Base-by-base conservation (phyloP, 2,329 filamentous ascomycete species). In the Didymella lethalis region DNA sequence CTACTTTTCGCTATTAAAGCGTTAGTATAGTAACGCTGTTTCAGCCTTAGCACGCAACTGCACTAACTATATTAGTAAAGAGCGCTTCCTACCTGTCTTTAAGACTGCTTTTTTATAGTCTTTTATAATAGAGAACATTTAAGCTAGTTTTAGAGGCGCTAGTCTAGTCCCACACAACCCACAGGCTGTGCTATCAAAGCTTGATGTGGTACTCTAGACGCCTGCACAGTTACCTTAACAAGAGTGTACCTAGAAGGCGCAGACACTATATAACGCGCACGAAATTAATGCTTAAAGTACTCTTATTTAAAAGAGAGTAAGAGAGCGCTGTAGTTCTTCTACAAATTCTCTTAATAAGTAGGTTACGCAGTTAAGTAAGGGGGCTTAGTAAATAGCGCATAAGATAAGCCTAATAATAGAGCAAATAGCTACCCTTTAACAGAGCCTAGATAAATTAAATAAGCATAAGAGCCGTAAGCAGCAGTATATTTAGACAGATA, bases 111-210 rank as follows among this genome's bases (percentile, higher is more conserved):
- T 20, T n/a, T n/a, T n/a, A n/a, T n/a, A 43, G 40, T 43, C 40
- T 43, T 10, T 43, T 43, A 43, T 8, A 23, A 20, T 1, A 12
- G 40, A 43, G 4, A 43, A 43, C 26, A 43, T 43, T 43, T 12
- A 43, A 25, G 40, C 40, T 43, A 12, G 40, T 26, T 43, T 43
- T 43, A 43, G 40, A 43, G 20, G 40, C 40, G 12, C 40, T 43
- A 12, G 40, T 43, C 40, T 43, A 43, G 40, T 43, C 18, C 40
- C 12, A 20, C 20, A 43, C 12, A 23, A 26, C 40, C 36, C 12
- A 43, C 2, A 43, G 40, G 40, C 7, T 3, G 20, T 43, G 18
- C n/a, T 43, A 43, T 43, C 12, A 43, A 43, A 29, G 28, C 28
- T 29, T 29, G 3, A 29, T 29, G 2, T 29, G 3, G 28, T 11